These are phyloP conservation scores for Colletotrichum gigasporum DNA, from an alignment of 2,329 filamentous ascomycete species.

Conservation along the genomic window DNA sequence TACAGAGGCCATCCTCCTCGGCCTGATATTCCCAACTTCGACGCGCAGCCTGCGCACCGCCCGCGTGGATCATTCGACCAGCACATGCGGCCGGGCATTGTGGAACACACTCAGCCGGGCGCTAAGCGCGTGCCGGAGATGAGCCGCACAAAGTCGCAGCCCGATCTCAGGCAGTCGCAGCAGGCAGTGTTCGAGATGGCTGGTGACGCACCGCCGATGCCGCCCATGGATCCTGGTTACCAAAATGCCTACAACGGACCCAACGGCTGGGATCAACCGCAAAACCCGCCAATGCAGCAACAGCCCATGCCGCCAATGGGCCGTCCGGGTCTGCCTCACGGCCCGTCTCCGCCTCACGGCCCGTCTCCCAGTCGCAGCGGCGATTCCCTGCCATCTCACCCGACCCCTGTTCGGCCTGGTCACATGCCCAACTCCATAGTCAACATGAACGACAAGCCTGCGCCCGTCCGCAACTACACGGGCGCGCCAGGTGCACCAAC, in stretches of 20 bases:
- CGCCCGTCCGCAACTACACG: constrained; percentile 66
- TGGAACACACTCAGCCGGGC: constrained; percentile 56
- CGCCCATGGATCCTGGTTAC: constrained; percentile 48
- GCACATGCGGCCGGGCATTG: constrained; percentile 49
- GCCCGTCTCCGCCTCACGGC: constrained; percentile 43
- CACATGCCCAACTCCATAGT: constrained; percentile 68
- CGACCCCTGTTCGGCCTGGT: constrained; percentile 70
- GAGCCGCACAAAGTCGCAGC: constrained; percentile 72
- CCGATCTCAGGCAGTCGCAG: constrained; percentile 70
- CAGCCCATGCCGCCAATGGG: too few species aligned
- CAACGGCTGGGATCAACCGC: constrained; percentile 30
- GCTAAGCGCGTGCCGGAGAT: constrained; percentile 63
- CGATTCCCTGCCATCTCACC: constrained; percentile 67
- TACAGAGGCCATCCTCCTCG: constrained; percentile 36
- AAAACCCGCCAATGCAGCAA: constrained; percentile 7
- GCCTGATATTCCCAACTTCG: constrained; percentile 54
- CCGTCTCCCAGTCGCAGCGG: constrained; percentile 46
- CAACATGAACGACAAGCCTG: constrained; percentile 64
- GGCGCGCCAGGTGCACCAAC: constrained; percentile 57
- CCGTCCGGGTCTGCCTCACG: constrained; percentile 38
- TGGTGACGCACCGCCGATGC: constrained; percentile 66
- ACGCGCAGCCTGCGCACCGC: constrained; percentile 39
- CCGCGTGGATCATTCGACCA: constrained; percentile 58
- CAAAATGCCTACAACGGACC: constrained; percentile 28
- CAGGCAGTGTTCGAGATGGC: constrained; percentile 80